Percentiles rank a stretch among this genome's conserved stretches.
These are phyloP conservation scores for Penicillium sp. DNA, from an alignment of 2,329 filamentous ascomycete genomes.

Conservation along the genomic window DNA sequence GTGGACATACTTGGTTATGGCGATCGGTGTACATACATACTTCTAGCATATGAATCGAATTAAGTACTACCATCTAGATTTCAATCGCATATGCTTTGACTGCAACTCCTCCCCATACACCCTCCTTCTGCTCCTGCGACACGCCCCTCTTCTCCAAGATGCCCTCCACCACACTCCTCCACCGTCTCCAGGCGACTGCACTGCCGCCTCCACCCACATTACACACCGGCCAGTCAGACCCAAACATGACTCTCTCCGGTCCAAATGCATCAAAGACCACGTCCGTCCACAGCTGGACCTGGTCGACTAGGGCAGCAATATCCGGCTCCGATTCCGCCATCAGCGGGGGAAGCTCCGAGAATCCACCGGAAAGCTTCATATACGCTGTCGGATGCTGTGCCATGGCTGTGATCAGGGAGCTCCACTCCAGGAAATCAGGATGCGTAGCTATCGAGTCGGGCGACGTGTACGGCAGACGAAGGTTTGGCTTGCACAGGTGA, in stretches of 20 bases:
- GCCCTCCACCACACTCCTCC: slow-evolving; percentile 61
- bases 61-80: too few relatives aligned
- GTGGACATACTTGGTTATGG: background rate
- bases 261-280: slow-evolving; percentile 66
- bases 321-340: slow-evolving; percentile 14
- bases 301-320: slow-evolving; percentile 41
- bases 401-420: slow-evolving; percentile 53
- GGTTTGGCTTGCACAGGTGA: slow-evolving; percentile 81
- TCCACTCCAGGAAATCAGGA: too few relatives aligned
- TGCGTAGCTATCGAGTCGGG: too few relatives aligned
- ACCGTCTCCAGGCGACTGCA: slow-evolving; percentile 61
- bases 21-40: background rate
- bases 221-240: slow-evolving; percentile 88
- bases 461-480: too few relatives aligned
- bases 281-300: slow-evolving; percentile 61
- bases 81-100: slow-evolving; percentile 54
- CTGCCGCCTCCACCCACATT: slow-evolving; percentile 55
- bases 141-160: slow-evolving; percentile 49
- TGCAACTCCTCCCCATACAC: slow-evolving; percentile 66
- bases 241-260: slow-evolving; percentile 69
- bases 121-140: slow-evolving; percentile 52
- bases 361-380: slow-evolving; percentile 83
- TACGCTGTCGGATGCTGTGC: too few relatives aligned
- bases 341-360: slow-evolving; percentile 63
- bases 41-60: background rate